These are phyloP conservation scores for Castanospermum australe DNA, from an alignment of 306 rosid genomes.

Conservation along the genomic window DNA sequence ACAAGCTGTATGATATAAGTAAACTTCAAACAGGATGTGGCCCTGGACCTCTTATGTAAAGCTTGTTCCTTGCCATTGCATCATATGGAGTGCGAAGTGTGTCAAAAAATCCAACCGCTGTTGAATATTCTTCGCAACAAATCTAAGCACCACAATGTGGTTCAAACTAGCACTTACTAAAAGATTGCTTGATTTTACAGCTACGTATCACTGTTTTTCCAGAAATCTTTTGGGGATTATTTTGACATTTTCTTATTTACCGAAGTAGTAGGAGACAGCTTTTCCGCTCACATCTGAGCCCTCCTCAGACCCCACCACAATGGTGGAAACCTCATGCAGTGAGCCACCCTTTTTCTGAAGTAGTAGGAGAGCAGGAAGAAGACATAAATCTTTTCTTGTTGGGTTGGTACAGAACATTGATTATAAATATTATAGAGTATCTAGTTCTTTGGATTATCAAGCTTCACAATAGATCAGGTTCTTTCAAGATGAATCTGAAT, in stretches of 20 bases:
- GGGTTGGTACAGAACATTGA: background rate
- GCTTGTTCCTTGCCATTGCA: background rate
- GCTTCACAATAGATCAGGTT: background rate
- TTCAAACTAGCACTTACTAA: background rate
- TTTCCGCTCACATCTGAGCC: too few species aligned
- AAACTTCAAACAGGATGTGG: background rate
- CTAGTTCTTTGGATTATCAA: background rate
- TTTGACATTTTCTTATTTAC: background rate
- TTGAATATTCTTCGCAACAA: background rate
- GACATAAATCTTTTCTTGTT: background rate
- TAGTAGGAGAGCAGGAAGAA: background rate
- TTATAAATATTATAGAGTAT: background rate
- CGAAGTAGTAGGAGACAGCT: too few species aligned
- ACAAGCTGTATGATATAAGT: background rate
- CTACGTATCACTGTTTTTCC: too few species aligned
- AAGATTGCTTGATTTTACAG: background rate
- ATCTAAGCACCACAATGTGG: background rate
- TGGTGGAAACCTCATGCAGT: too few species aligned
- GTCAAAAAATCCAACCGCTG: background rate
- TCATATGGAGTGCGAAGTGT: background rate
- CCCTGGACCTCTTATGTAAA: background rate
- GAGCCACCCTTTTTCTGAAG: background rate
- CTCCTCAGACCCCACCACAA: too few species aligned
- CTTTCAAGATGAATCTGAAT: constrained; percentile 1
- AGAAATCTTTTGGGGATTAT: background rate